Conservation (phyloP, 257 asterid genomes). For the Solanum tarijense region DNA sequence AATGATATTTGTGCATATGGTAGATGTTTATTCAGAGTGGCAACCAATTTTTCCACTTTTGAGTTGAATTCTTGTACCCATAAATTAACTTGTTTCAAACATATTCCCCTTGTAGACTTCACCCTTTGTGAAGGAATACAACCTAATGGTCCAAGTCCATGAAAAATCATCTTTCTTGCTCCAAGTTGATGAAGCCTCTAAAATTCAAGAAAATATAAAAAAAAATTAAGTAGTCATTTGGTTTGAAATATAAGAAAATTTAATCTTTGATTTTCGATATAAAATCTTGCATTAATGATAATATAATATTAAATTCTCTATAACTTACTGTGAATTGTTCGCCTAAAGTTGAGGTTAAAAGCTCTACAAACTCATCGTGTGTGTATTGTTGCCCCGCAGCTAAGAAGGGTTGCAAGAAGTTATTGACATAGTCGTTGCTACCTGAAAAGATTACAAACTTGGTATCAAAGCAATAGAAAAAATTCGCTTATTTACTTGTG, state of each 20-base stretch:
- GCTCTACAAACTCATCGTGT: slow-evolving; percentile 53
- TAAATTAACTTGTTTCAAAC: slow-evolving; percentile 55
- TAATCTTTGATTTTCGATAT: no score
- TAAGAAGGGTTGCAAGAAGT: slow-evolving; percentile 67
- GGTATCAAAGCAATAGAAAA: background rate
- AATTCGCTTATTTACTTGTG: background rate
- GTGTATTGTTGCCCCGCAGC: slow-evolving; percentile 52
- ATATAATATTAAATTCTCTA: no score
- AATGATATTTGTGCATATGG: slow-evolving; percentile 44
- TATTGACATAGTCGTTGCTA: slow-evolving; percentile 84
- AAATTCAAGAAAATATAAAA: background rate
- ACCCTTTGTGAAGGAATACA: slow-evolving; percentile 78
- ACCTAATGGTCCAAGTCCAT: slow-evolving; percentile 67
- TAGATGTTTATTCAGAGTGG: slow-evolving; percentile 38
- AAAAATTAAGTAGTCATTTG: background rate
- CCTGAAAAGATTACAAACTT: slow-evolving; percentile 23
- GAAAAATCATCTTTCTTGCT: slow-evolving; percentile 63
- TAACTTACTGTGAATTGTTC: slow-evolving; percentile 44
- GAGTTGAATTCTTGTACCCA: slow-evolving; percentile 65
- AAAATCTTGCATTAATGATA: background rate
- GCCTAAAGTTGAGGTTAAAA: slow-evolving; percentile 43
- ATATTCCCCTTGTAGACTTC: slow-evolving; percentile 40
- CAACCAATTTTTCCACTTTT: slow-evolving; percentile 26
- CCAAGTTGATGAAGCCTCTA: slow-evolving; percentile 62
- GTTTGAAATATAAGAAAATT: background rate